phyloP scores from a whole-genome alignment of 2,329 filamentous ascomycete species.

The Parastagonospora avenae region DNA sequence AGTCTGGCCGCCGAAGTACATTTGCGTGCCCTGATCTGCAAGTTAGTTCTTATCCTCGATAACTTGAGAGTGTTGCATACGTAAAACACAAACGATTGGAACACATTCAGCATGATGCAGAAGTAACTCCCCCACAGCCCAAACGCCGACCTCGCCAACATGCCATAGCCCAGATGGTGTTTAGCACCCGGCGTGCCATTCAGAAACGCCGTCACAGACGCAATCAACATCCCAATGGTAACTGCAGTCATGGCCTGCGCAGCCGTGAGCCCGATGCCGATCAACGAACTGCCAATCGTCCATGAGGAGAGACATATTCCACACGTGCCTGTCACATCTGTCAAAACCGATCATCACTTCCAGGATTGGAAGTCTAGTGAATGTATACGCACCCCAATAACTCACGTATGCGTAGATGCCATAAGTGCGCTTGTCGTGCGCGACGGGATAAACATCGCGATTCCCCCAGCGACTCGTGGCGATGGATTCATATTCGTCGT shows the following conservation, averaged over 20 bases:
- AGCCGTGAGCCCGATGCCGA: constrained; percentile 18
- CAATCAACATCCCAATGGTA: constrained; percentile 17
- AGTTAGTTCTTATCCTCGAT: neutral
- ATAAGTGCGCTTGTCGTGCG: constrained; percentile 19
- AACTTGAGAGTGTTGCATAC: neutral
- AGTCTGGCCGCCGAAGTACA: constrained; percentile 25
- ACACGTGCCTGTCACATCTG: constrained; percentile 8
- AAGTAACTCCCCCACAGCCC: constrained; percentile 26
- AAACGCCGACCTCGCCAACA: constrained; percentile 20
- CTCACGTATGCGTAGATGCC: constrained; percentile 14
- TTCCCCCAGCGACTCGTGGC: constrained; percentile 21
- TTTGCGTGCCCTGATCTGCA: constrained; percentile 15
- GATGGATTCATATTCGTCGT: constrained; percentile 19
- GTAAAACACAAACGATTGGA: constrained; percentile 22
- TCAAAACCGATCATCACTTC: neutral
- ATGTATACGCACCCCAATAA: constrained; percentile 13
- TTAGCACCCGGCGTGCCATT: constrained; percentile 17
- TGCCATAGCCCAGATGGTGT: constrained; percentile 21
- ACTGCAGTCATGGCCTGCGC: constrained; percentile 11
- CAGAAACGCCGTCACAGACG: constrained; percentile 16
- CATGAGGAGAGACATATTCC: constrained; percentile 17
- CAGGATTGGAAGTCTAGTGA: neutral
- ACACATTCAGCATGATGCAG: constrained; percentile 24
- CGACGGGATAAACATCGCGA: constrained; percentile 21
- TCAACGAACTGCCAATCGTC: constrained; percentile 17